Conservation (phyloP, 805 yeast genomes). For the Yarrowia sp. region DNA sequence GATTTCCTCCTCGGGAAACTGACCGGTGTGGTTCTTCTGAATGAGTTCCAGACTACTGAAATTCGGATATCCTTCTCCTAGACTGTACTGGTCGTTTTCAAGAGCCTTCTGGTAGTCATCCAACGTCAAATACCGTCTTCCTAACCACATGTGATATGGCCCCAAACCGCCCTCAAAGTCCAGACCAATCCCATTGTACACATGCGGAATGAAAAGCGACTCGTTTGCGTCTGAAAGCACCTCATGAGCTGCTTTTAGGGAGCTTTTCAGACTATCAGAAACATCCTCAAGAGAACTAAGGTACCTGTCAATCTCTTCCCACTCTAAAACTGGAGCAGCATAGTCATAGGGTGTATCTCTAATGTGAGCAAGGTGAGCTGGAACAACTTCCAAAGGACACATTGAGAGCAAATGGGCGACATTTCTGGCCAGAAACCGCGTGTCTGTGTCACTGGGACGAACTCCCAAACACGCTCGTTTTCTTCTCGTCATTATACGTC, state of each 20-base stretch:
- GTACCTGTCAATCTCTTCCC: neutral
- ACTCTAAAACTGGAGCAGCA: conserved; percentile 5
- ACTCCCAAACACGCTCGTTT: neutral
- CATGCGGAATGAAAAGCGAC: neutral
- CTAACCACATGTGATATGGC: conserved; percentile 8
- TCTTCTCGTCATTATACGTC: neutral
- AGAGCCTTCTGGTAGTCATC: neutral
- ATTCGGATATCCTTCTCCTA: conserved; percentile 8
- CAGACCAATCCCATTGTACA: neutral
- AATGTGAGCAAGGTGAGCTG: neutral
- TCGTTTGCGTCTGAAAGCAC: neutral
- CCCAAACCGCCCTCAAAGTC: neutral
- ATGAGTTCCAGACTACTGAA: neutral
- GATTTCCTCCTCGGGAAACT: neutral
- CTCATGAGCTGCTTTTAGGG: neutral
- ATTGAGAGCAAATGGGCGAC: neutral
- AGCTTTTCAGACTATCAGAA: neutral
- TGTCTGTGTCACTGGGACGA: neutral
- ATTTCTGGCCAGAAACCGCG: neutral
- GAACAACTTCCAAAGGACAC: neutral
- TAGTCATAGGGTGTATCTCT: conserved; percentile 1
- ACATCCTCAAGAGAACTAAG: neutral
- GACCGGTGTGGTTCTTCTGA: neutral
- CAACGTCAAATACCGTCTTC: neutral
- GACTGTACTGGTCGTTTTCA: neutral